Evolutionary conservation across 352 stramenopile species (phyloP), one percentile per base, ranked within the genome.

Genomic region (Pythium oligandrum): DNA sequence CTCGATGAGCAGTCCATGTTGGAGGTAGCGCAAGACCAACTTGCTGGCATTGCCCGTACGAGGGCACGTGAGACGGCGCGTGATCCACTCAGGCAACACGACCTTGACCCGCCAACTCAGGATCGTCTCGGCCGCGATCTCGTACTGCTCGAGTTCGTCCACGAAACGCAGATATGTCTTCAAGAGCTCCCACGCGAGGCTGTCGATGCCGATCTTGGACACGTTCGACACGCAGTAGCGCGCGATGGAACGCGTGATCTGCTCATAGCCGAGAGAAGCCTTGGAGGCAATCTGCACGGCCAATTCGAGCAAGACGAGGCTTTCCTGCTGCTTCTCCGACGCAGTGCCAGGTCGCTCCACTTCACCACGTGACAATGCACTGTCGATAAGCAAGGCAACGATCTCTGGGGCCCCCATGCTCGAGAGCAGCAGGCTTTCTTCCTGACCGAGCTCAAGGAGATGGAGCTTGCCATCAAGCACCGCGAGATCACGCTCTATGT

Each of bases 81-180:
- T 66, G 17, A 91, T 62, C 81, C 78, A 91, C 8, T 40, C 36
- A n/a, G 81, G 81, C 35, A 91, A 56, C 10, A 67, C 60, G 31
- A 85, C 70, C 65, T 88, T 88, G 30, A 81, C 68, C 40, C 85
- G 64, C 78, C 76, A 89, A 34, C 77, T 59, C 2, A 88, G 38
- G 34, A 90, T 66, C 12, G 78, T 76, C 30, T 74, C 66, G 0
- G 70, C 77, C 5, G 80, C 78, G 7, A 88, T 59, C 34, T 89
- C 66, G 45, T 75, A 88, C 48, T 86, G 75, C 47, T 60, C 39
- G 9, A 85, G 48, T 26, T 74, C 70, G 36, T 65, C 64, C 12
- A 60, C 51, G 48, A 79, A 70, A 0, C 42, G 46, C 46, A 89
- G 53, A n/a, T 80, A 71, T 43, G 68, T 60, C 44, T 82, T 61